phyloP scores from a whole-genome alignment of 2,329 filamentous ascomycete species.

The Aaosphaeria pasadenensis region DNA sequence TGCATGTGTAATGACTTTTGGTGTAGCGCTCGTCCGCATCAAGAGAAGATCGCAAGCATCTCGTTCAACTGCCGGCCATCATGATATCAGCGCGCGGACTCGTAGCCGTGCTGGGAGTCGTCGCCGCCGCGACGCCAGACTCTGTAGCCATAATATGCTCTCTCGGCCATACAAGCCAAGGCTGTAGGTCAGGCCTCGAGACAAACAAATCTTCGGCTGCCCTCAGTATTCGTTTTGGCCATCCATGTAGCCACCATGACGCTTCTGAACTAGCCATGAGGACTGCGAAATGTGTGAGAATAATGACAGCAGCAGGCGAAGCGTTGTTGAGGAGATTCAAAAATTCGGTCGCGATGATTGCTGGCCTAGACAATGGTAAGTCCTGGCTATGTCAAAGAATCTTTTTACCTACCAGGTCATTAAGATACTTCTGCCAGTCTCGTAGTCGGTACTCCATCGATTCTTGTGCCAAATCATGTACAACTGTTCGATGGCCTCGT shows the following conservation, averaged over 20 bases:
- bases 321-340: conserved; percentile 21
- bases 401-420: neutral
- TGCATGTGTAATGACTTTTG: too few species aligned
- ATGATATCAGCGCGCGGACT: too few species aligned
- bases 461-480: conserved; percentile 11
- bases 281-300: conserved; percentile 25
- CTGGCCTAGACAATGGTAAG: conserved; percentile 16
- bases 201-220: conserved; percentile 20
- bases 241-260: conserved; percentile 27
- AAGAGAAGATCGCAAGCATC: too few species aligned
- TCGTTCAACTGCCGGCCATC: too few species aligned
- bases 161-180: conserved; percentile 18
- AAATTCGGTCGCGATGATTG: conserved; percentile 17
- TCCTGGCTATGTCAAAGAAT: neutral
- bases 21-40: too few species aligned
- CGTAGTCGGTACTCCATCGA: neutral
- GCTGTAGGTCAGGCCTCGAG: conserved; percentile 21
- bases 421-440: neutral
- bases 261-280: conserved; percentile 17
- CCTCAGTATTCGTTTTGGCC: conserved; percentile 23
- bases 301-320: conserved; percentile 25
- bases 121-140: too few species aligned
- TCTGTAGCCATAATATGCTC: too few species aligned
- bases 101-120: too few species aligned
- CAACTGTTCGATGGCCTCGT: conserved; percentile 19